Base-by-base conservation (phyloP, 345 rosid species). In the Camelina neglecta region DNA sequence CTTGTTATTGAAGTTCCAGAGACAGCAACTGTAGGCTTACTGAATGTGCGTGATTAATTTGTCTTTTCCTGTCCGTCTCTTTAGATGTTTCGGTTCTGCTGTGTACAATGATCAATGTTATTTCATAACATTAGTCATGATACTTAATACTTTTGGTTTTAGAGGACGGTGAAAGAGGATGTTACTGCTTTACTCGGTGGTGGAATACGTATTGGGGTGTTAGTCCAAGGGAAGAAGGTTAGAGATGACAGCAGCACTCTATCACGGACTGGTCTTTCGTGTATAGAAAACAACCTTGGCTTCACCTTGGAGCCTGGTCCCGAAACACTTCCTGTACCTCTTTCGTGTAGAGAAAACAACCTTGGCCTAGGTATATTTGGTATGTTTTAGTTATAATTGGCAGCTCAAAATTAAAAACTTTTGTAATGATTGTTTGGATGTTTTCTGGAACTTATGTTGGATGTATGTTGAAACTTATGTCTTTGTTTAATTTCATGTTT, bases 151-250 rank as follows among this genome's bases (percentile, higher is more conserved):
- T 67, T 81, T 39, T 64, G 73, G 63, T 65, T 69, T 67, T 68
- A 96, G 99, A 88, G 92, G 80, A 86, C 87, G 13, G 90, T 93
- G 44, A 80, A 85, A 87, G 96, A 96, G 76, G 87, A 94, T 15
- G 88, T 96, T 69, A 85, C 81, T 62, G 85, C 96, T 79, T 85
- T 89, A 71, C 89, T 96, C 16, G 90, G 92, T 73, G 87, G 86
- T 63, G 89, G 92, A 69, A 80, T 91, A 71, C 90, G 71, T 58
- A 87, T 96, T 44, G 98, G 98, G 53, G 84, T 96, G 33, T 82
- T 91, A 74, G 84, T 86, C 65, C 90, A 85, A 58, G 99, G 99
- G 75, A 96, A 89, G 88, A 96, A 91, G 79, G 84, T 96, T 69
- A 83, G 92, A 80, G 98, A 96, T 81, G 98, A 93, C 76, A 86